These are phyloP conservation scores for Blastobotrys persicus DNA, from an alignment of 1,139 yeast genomes.

Conservation along the genomic window DNA sequence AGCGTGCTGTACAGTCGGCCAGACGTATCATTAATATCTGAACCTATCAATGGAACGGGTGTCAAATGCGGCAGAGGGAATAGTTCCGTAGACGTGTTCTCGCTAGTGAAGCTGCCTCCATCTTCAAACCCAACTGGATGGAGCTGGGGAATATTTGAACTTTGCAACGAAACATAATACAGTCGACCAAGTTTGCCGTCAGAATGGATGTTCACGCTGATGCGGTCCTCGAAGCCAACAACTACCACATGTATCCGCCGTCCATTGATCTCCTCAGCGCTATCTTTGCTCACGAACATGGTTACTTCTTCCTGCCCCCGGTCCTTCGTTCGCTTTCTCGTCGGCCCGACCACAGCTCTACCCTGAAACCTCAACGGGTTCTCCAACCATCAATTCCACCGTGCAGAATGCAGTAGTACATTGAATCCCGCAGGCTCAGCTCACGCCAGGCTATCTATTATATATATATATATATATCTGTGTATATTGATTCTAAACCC, in stretches of 20 bases:
- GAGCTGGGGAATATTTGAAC: constrained; percentile 23
- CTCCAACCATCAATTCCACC: no score
- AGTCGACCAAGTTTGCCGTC: constrained; percentile 36
- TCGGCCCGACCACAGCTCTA: no score
- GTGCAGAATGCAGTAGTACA: no score
- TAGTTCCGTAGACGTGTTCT: constrained; percentile 22
- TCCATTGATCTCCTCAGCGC: constrained; percentile 17
- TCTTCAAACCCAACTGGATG: constrained; percentile 8
- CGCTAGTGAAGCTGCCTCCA: constrained; percentile 6
- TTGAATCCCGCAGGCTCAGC: no score
- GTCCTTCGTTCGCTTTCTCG: no score
- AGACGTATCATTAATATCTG: constrained; percentile 29
- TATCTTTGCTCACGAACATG: constrained; percentile 8
- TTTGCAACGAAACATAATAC: constrained; percentile 30
- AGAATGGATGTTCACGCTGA: constrained; percentile 35
- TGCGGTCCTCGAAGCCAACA: constrained; percentile 35
- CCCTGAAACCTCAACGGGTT: no score
- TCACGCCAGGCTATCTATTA: no score
- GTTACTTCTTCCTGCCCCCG: no score
- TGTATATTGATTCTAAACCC: no score
- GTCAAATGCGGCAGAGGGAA: constrained; percentile 37
- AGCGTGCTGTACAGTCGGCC: constrained; percentile 39
- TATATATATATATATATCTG: no score
- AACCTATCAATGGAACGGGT: constrained; percentile 38
- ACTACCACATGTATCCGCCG: constrained; percentile 34